Evolutionary conservation across 257 asterid species (phyloP).

Genomic region (Solanum rostratum): DNA sequence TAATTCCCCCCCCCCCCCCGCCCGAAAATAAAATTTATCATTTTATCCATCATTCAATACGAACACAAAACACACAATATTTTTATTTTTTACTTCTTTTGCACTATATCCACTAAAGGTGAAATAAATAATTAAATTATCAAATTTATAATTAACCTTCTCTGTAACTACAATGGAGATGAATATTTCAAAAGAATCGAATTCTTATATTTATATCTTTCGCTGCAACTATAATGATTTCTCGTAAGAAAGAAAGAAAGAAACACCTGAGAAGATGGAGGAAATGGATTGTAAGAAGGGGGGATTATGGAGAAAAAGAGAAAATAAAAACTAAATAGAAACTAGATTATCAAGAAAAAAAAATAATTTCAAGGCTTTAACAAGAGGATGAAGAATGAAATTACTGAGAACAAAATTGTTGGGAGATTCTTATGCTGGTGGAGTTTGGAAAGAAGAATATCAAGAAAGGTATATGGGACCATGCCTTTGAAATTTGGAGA

Average conservation of each 20-base stretch:
- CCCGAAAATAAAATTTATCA: background rate
- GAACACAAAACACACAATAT: background rate
- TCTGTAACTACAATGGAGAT: background rate
- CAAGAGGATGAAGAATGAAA: background rate
- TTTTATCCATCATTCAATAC: background rate
- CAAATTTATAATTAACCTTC: background rate
- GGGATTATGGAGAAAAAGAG: too few relatives aligned
- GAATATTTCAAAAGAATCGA: background rate
- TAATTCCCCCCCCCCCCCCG: background rate
- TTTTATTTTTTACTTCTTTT: too few relatives aligned
- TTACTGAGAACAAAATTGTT: background rate
- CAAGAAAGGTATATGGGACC: background rate
- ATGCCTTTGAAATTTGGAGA: background rate
- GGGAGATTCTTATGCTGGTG: background rate
- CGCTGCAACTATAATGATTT: background rate
- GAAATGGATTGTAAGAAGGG: background rate
- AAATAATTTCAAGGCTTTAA: background rate
- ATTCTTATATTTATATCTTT: background rate
- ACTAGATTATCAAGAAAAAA: background rate
- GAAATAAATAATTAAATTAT: background rate
- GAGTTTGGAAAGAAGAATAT: background rate
- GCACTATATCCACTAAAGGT: background rate
- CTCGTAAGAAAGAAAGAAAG: background rate
- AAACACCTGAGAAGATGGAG: background rate
- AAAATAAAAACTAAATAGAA: background rate